A percentile compares a stretch with the other conserved stretches of the same genome.
phyloP scores from a whole-genome alignment of 2,329 filamentous ascomycete genomes.

The Madurella mycetomatis region DNA sequence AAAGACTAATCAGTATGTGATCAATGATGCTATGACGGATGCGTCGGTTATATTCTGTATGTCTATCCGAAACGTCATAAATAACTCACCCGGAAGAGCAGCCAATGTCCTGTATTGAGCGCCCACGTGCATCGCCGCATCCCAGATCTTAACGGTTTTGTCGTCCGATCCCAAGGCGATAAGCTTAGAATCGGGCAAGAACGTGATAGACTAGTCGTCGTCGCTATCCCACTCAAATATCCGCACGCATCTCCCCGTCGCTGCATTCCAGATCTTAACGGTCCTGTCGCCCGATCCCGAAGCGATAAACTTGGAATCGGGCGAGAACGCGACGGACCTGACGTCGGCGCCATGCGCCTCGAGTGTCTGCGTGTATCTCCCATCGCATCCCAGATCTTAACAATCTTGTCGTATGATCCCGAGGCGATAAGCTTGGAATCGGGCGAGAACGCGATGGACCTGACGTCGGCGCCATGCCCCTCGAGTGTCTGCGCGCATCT shows the following conservation, averaged over 20 bases:
- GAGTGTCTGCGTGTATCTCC: not conserved
- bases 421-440: conserved; percentile 2
- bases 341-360: not conserved
- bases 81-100: not conserved
- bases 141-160: conserved; percentile 4
- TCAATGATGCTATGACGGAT: not conserved
- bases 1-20: not conserved
- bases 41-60: too few relatives aligned
- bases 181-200: too few relatives aligned
- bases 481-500: conserved; percentile 1
- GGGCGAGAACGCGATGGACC: conserved; percentile 5
- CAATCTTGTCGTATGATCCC: not conserved
- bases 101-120: not conserved
- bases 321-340: not conserved
- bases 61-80: not conserved
- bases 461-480: not conserved
- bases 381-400: conserved; percentile 9
- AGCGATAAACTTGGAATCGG: not conserved
- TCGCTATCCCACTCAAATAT: not conserved
- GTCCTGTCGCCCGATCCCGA: conserved; percentile 1
- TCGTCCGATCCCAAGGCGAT: not conserved
- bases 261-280: conserved; percentile 10
- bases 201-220: too few relatives aligned
- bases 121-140: not conserved
- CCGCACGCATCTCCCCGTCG: not conserved